Percentiles rank a stretch among this genome's conserved stretches.
Evolutionary conservation across 2,329 filamentous ascomycete species (phyloP).

Genomic region (Chrysosphaeria jannelii): DNA sequence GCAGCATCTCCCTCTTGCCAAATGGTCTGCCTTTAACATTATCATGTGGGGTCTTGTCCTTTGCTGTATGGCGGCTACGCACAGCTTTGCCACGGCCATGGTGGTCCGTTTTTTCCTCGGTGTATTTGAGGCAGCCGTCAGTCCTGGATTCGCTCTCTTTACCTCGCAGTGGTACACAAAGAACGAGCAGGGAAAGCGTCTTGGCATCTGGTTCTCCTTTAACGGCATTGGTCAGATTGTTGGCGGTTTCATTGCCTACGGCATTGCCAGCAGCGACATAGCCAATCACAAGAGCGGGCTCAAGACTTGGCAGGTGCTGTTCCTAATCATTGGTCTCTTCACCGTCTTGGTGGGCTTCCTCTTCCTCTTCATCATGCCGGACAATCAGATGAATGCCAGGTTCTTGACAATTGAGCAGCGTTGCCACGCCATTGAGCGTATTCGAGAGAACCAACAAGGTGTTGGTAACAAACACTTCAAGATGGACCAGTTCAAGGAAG

Average conservation of each 20-base stretch:
- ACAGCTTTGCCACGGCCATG: constrained; percentile 27
- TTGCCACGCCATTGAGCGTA: constrained; percentile 27
- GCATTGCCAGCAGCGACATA: constrained; percentile 26
- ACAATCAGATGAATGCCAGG: constrained; percentile 40
- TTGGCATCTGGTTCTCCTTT: constrained; percentile 53
- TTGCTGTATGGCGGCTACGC: constrained; percentile 27
- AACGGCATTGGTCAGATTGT: constrained; percentile 45
- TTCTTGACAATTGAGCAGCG: constrained; percentile 38
- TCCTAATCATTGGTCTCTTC: constrained; percentile 31
- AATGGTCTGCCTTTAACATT: constrained; percentile 33
- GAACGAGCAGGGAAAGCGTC: constrained; percentile 32
- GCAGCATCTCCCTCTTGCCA: constrained; percentile 29
- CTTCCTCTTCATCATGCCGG: constrained; percentile 31
- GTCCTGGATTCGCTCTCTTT: constrained; percentile 36
- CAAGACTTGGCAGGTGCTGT: constrained; percentile 37
- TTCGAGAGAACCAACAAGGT: constrained; percentile 28
- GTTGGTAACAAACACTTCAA: constrained; percentile 23
- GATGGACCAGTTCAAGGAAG: constrained; percentile 15
- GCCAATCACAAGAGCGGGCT: constrained; percentile 14
- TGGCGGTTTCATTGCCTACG: constrained; percentile 37
- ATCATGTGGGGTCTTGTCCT: constrained; percentile 30
- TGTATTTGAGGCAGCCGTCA: constrained; percentile 39
- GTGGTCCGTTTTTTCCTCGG: constrained; percentile 33
- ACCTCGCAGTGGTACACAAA: constrained; percentile 42
- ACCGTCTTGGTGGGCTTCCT: constrained; percentile 34